Conservation (phyloP, 192 early-diverging fungal species). For the Linnemannia zychae region DNA sequence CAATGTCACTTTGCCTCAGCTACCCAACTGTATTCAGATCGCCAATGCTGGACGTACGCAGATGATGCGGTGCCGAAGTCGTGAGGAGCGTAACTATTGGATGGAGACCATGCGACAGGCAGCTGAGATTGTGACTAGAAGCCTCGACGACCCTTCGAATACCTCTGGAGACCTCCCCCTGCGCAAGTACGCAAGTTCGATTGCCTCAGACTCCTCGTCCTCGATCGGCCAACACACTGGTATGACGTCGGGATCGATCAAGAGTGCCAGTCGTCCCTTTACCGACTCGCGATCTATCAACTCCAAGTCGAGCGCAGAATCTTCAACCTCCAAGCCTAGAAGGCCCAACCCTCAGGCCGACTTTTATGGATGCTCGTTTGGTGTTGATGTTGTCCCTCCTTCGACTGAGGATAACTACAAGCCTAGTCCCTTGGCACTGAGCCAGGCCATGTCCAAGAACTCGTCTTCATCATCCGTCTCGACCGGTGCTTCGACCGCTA, state of each 20-base stretch:
- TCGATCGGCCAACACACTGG: conserved; percentile 18
- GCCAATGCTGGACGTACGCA: conserved; percentile 45
- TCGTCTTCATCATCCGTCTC: conserved; percentile 38
- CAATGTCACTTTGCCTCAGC: conserved; percentile 40
- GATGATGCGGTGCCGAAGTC: conserved; percentile 55
- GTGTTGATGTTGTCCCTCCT: not conserved
- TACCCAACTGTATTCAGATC: conserved; percentile 51
- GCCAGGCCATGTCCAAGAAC: conserved; percentile 24
- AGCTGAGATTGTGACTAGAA: conserved; percentile 27
- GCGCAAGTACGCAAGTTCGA: conserved; percentile 28
- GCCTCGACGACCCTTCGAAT: not conserved
- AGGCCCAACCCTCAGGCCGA: conserved; percentile 45
- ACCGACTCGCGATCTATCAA: conserved; percentile 38
- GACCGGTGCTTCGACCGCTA: conserved; percentile 6
- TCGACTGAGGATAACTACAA: conserved; percentile 42
- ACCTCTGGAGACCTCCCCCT: conserved; percentile 22
- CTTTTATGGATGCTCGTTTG: conserved; percentile 55
- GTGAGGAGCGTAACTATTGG: conserved; percentile 51
- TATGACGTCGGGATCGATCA: conserved; percentile 21
- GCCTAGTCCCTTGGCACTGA: conserved; percentile 34
- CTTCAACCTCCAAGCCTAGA: conserved; percentile 14
- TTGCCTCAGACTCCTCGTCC: conserved; percentile 37
- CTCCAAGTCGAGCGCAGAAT: conserved; percentile 41
- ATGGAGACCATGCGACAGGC: conserved; percentile 50
- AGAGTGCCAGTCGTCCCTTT: conserved; percentile 9